Evolutionary conservation across 306 rosid genomes (phyloP).

Genomic region (Potentilla sterilis): DNA sequence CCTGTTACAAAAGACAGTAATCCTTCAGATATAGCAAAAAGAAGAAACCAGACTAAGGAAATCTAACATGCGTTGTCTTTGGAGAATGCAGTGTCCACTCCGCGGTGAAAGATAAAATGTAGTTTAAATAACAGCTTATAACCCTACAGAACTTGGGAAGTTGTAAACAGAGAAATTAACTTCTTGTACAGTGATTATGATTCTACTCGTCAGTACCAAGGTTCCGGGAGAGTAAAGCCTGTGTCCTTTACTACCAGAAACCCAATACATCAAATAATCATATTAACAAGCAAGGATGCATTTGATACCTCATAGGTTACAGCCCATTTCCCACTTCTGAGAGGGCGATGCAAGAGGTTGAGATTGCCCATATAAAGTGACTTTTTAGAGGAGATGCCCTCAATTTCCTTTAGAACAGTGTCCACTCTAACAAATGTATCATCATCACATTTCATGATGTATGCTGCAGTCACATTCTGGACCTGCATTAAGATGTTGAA

Average conservation of each 20-base stretch:
- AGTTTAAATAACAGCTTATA: background rate
- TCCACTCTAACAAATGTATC: slow-evolving; percentile 84
- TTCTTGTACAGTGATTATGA: background rate
- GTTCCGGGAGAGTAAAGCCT: background rate
- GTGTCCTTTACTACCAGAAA: background rate
- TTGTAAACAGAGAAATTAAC: background rate
- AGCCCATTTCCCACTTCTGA: slow-evolving; percentile 92
- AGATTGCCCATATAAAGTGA: slow-evolving; percentile 97
- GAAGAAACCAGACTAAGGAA: background rate
- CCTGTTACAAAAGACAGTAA: slow-evolving; percentile 48
- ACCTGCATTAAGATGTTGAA: slow-evolving; percentile 49
- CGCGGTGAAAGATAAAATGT: background rate
- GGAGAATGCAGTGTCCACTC: background rate
- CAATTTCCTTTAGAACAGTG: slow-evolving; percentile 76
- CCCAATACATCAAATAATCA: slow-evolving; percentile 6
- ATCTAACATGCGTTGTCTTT: background rate
- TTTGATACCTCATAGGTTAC: slow-evolving; percentile 80
- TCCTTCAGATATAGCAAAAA: slow-evolving; percentile 21
- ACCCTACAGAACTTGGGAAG: background rate
- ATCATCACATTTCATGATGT: slow-evolving; percentile 90
- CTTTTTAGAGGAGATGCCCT: slow-evolving; percentile 48
- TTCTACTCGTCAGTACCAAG: background rate
- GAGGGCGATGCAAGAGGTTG: slow-evolving; percentile 96
- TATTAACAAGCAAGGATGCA: slow-evolving; percentile 11
- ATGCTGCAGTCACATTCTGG: slow-evolving; percentile 71